phyloP scores from a whole-genome alignment of 176 grass and related monocot species.

The Rhynchospora tenuis region DNA sequence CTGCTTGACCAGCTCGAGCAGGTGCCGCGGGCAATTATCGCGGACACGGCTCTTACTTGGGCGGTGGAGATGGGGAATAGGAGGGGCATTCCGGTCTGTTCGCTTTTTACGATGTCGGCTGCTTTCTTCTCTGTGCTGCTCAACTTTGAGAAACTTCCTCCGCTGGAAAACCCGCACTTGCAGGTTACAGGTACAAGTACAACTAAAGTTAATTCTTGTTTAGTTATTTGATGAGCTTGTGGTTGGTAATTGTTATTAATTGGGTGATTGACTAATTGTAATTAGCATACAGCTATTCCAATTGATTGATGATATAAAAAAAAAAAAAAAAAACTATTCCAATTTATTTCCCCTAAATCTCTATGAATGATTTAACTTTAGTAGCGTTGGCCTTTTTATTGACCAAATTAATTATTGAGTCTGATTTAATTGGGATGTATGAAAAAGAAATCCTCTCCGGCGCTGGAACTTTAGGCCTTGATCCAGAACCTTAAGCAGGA shows the following conservation, averaged over 20 bases:
- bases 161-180: not conserved
- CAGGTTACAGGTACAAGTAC: slow-evolving; percentile 27
- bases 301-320: too few relatives aligned
- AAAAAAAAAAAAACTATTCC: too few relatives aligned
- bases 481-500: too few relatives aligned
- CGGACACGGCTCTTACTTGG: slow-evolving; percentile 47
- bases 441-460: too few relatives aligned
- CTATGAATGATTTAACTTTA: not conserved
- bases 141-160: slow-evolving; percentile 37
- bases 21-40: slow-evolving; percentile 34
- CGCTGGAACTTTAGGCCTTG: too few relatives aligned
- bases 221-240: not conserved
- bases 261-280: not conserved
- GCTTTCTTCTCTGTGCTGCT: slow-evolving; percentile 44
- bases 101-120: slow-evolving; percentile 43
- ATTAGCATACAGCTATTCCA: not conserved
- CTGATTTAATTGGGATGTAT: not conserved
- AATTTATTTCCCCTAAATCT: not conserved
- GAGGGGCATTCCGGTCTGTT: slow-evolving; percentile 51
- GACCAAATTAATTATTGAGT: not conserved
- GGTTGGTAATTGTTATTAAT: not conserved
- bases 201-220: not conserved
- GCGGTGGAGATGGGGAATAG: slow-evolving; percentile 30
- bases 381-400: too few relatives aligned
- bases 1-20: slow-evolving; percentile 31